These are phyloP conservation scores for Warburgia ugandensis DNA, from an alignment of 164 flowering plant species.

Conservation along the genomic window DNA sequence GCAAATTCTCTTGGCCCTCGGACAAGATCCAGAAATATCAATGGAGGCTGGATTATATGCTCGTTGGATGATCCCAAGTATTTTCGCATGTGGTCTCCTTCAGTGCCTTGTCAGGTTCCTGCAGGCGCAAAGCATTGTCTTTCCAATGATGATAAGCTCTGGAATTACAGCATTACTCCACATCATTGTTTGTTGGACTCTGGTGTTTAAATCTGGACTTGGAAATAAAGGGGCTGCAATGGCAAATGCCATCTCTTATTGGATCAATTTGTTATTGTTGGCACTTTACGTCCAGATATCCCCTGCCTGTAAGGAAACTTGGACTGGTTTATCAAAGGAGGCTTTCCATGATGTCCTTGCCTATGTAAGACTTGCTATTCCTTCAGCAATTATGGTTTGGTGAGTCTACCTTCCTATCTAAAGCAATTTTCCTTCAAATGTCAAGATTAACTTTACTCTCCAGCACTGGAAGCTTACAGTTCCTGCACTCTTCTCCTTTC, in stretches of 20 bases:
- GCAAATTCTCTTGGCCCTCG: constrained; percentile 13
- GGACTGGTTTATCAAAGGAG: constrained; percentile 21
- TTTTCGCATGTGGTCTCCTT: constrained; percentile 18
- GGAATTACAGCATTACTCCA: constrained; percentile 14
- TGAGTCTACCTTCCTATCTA: not conserved
- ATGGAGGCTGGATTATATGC: constrained; percentile 15
- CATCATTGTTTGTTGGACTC: constrained; percentile 16
- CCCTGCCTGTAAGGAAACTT: constrained; percentile 15
- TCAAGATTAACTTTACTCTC: not conserved
- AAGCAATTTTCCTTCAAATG: not conserved
- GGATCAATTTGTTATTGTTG: constrained; percentile 19
- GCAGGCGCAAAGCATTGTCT: constrained; percentile 16
- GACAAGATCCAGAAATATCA: constrained; percentile 19
- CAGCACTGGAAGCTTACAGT: too few relatives aligned
- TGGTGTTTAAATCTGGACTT: constrained; percentile 18
- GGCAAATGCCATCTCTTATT: constrained; percentile 18
- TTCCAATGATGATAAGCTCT: constrained; percentile 18
- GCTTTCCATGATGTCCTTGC: constrained; percentile 11
- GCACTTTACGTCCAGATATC: constrained; percentile 18
- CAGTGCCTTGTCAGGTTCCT: constrained; percentile 17
- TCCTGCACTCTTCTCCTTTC: too few relatives aligned
- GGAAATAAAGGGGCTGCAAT: constrained; percentile 21
- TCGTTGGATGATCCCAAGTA: constrained; percentile 23
- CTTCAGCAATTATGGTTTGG: constrained; percentile 24
- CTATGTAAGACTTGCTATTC: constrained; percentile 18